Evolutionary conservation across 2,329 filamentous ascomycete genomes (phyloP).

Genomic region (Ramularia endophylla): DNA sequence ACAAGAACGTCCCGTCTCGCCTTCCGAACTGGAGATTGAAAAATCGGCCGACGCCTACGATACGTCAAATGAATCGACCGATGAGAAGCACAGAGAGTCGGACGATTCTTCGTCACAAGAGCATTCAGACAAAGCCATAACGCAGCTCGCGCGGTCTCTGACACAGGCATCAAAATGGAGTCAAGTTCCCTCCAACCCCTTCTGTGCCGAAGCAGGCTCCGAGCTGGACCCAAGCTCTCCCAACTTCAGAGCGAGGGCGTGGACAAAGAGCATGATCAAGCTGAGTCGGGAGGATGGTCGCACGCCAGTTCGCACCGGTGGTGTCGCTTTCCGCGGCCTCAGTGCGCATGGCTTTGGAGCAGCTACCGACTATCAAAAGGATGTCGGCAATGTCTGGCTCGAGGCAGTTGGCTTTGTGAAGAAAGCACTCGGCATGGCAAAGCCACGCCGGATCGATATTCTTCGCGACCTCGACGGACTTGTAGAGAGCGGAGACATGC

Average conservation of each 20-base stretch:
- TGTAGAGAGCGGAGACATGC: constrained; percentile 66
- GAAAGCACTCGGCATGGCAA: constrained; percentile 27
- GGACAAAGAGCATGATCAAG: constrained; percentile 47
- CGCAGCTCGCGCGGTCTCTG: constrained; percentile 37
- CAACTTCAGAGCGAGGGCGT: constrained; percentile 44
- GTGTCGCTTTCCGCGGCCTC: constrained; percentile 41
- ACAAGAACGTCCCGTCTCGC: constrained; percentile 1
- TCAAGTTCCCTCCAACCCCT: constrained; percentile 33
- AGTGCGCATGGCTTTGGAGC: constrained; percentile 46
- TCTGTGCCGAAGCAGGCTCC: constrained; percentile 36
- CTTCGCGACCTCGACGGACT: constrained; percentile 62
- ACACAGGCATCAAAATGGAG: constrained; percentile 37
- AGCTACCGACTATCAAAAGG: constrained; percentile 47
- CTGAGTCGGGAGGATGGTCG: constrained; percentile 39
- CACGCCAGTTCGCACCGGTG: constrained; percentile 39
- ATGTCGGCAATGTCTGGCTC: constrained; percentile 43
- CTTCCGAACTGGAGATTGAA: constrained; percentile 11
- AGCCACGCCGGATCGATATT: constrained; percentile 49
- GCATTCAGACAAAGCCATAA: constrained; percentile 36
- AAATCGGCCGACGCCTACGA: constrained; percentile 23
- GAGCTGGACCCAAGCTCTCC: constrained; percentile 41
- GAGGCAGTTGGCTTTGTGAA: constrained; percentile 35
- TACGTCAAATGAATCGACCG: constrained; percentile 8
- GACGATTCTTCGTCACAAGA: constrained; percentile 14
- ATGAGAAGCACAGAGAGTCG: constrained; percentile 16